Evolutionary conservation across 257 asterid species (phyloP).

Genomic region (Fraxinus americana): DNA sequence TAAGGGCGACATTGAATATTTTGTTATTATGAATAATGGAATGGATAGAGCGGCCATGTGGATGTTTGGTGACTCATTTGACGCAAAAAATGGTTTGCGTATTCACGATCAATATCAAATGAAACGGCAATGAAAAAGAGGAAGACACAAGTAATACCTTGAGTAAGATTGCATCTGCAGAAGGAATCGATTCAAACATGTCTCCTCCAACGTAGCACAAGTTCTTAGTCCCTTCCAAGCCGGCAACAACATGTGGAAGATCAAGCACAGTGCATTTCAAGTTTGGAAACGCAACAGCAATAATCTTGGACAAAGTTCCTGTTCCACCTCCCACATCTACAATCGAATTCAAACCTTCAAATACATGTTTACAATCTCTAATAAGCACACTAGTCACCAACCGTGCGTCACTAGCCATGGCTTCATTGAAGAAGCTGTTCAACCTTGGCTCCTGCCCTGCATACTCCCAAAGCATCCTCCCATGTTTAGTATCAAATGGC

Average conservation of each 20-base stretch:
- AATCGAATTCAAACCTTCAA: not conserved
- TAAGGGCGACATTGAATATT: too few species aligned
- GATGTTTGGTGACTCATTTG: not conserved
- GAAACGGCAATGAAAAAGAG: not conserved
- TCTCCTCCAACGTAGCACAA: conserved; percentile 6
- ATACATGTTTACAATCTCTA: conserved; percentile 14
- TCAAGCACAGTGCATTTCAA: conserved; percentile 21
- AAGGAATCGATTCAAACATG: conserved; percentile 4
- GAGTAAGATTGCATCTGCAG: conserved; percentile 12
- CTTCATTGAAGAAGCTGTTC: conserved; percentile 24
- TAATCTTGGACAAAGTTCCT: conserved; percentile 17
- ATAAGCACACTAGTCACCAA: conserved; percentile 5
- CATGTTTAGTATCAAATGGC: conserved; percentile 25
- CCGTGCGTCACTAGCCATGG: conserved; percentile 27
- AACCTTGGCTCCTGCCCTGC: conserved; percentile 19
- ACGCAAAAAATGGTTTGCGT: not conserved
- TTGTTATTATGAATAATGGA: too few species aligned
- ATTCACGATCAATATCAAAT: not conserved
- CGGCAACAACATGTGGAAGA: conserved; percentile 21
- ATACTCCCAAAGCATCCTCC: conserved; percentile 14
- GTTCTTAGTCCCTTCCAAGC: conserved; percentile 10
- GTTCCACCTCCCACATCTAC: conserved; percentile 32
- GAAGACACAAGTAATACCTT: not conserved
- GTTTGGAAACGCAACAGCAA: conserved; percentile 17
- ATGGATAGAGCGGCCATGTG: too few species aligned